Percentiles rank a stretch among this genome's conserved stretches.
Conservation (phyloP, 2,329 filamentous ascomycete species). For the Curvularia eragrostidis region DNA sequence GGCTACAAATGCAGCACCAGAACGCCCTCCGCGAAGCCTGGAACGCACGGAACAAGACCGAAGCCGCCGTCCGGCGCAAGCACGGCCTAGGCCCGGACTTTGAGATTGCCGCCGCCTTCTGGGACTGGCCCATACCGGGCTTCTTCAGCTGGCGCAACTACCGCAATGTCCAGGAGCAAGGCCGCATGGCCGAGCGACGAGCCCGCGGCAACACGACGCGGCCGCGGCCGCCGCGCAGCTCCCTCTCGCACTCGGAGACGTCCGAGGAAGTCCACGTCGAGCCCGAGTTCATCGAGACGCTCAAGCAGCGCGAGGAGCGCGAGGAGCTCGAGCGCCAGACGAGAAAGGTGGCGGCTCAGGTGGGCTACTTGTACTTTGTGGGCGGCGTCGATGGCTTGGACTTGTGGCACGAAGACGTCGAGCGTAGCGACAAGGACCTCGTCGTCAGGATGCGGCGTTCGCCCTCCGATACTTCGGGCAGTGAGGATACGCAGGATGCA, state of each 20-base stretch:
- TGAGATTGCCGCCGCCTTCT: conserved; percentile 26
- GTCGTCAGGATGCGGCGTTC: conserved; percentile 18
- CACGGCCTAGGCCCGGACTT: conserved; percentile 22
- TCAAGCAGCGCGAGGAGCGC: conserved; percentile 20
- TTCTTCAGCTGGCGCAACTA: conserved; percentile 12
- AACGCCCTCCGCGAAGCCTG: conserved; percentile 16
- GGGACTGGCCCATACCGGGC: conserved; percentile 26
- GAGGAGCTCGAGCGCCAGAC: conserved; percentile 19
- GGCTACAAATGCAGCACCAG: conserved; percentile 7
- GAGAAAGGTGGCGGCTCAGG: conserved; percentile 25
- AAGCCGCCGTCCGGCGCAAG: conserved; percentile 33
- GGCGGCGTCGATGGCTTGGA: conserved; percentile 18
- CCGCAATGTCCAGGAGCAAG: conserved; percentile 8
- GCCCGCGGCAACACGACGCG: conserved; percentile 22
- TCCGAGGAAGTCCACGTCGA: conserved; percentile 27
- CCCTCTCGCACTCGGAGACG: conserved; percentile 27
- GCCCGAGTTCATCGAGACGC: conserved; percentile 11
- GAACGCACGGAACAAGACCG: conserved; percentile 25
- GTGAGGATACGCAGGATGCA: conserved; percentile 7
- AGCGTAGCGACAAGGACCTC: conserved; percentile 26
- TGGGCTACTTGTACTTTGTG: conserved; percentile 41
- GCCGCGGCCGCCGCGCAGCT: conserved; percentile 28
- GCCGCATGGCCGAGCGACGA: conserved; percentile 19
- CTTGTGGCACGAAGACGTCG: conserved; percentile 25
- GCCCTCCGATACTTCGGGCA: not conserved